These are phyloP conservation scores for Udeniomyces megalosporus DNA, from an alignment of 768 basidiomycete species.

Conservation along the genomic window DNA sequence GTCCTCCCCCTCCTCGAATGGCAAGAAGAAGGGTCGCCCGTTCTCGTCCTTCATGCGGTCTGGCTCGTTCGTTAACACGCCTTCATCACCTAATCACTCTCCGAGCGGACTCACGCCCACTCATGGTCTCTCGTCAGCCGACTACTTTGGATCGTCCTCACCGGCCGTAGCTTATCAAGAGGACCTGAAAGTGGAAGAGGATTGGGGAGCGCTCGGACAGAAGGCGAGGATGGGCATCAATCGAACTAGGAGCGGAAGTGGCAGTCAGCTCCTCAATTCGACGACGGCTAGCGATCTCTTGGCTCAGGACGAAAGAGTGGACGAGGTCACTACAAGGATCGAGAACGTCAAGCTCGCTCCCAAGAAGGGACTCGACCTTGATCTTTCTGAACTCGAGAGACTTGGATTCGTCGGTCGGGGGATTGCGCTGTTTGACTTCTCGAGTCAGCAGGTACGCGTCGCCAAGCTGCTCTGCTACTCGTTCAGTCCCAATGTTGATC, in stretches of 20 bases:
- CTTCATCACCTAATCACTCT: neutral
- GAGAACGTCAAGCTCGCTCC: neutral
- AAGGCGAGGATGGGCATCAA: slow-evolving; percentile 1
- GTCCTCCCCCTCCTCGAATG: neutral
- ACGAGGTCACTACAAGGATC: neutral
- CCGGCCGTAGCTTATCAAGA: no score
- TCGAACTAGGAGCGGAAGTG: slow-evolving; percentile 4
- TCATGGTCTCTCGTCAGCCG: neutral
- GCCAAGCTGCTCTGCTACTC: neutral
- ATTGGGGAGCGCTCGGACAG: slow-evolving; percentile 1
- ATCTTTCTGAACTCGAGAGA: neutral
- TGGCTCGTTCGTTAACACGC: neutral
- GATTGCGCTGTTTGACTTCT: slow-evolving; percentile 6
- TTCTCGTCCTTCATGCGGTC: neutral
- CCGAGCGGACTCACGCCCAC: neutral
- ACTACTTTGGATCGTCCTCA: neutral
- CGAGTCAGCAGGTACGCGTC: neutral
- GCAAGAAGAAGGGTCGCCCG: slow-evolving; percentile 2
- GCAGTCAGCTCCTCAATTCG: neutral
- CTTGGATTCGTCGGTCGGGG: neutral
- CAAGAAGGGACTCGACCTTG: neutral
- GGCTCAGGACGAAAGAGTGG: neutral
- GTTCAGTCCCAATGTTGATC: neutral
- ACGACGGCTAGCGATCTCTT: neutral
- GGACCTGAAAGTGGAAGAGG: neutral